These are phyloP conservation scores for Pythium rishiriense DNA, from an alignment of 352 stramenopile species.

Conservation along the genomic window DNA sequence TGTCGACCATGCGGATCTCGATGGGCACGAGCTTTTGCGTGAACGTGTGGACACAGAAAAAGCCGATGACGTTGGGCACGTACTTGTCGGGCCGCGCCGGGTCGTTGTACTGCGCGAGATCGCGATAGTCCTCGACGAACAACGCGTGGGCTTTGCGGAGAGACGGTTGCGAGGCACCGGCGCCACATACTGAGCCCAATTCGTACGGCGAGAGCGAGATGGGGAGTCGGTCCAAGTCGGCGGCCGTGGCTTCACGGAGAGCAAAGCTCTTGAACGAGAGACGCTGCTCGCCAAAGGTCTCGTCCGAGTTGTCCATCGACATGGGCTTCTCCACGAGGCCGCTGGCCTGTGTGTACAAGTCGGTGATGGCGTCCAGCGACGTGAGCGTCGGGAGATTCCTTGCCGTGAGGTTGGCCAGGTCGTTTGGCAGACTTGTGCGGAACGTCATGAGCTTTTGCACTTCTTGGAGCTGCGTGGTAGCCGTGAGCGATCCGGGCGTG, in stretches of 20 bases:
- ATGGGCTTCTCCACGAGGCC: constrained; percentile 29
- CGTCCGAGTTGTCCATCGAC: constrained; percentile 36
- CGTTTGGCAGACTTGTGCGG: constrained; percentile 21
- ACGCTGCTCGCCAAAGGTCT: constrained; percentile 37
- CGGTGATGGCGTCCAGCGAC: constrained; percentile 2
- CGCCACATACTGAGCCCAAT: constrained; percentile 1
- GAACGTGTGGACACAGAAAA: constrained; percentile 11
- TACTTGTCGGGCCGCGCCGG: constrained; percentile 18
- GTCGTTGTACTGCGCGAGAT: constrained; percentile 19
- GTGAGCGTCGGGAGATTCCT: constrained; percentile 13
- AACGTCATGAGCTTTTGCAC: constrained; percentile 26
- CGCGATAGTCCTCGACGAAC: constrained; percentile 16
- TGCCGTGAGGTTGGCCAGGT: constrained; percentile 25
- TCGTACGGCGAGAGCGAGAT: constrained; percentile 1
- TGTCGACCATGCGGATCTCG: constrained; percentile 23
- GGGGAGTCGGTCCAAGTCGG: neutral
- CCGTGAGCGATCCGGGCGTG: constrained; percentile 25
- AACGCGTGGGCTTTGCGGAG: neutral
- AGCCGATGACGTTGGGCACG: constrained; percentile 17
- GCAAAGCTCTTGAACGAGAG: constrained; percentile 29
- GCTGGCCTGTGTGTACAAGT: constrained; percentile 16
- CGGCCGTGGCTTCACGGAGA: neutral
- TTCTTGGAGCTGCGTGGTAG: constrained; percentile 33
- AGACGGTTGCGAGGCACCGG: neutral
- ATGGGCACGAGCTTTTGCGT: constrained; percentile 16